A percentile compares a stretch with the other conserved stretches of the same genome.
Conservation (phyloP, 148 eudicot species). For the Rhododendron ovatum region DNA sequence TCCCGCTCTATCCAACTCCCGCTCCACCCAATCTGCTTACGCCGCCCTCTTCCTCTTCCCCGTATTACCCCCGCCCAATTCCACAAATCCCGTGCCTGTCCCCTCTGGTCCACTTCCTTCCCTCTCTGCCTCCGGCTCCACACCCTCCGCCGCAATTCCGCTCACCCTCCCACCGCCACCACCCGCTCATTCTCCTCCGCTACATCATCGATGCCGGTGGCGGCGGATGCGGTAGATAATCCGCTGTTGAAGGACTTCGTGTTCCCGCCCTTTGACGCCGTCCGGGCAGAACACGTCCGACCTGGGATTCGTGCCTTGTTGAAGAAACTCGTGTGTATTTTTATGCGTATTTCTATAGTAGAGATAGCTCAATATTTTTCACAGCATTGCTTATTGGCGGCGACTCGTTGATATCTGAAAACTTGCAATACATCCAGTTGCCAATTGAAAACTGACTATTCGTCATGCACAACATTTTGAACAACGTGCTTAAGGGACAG, state of each 20-base stretch:
- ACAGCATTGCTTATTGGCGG: too few relatives aligned
- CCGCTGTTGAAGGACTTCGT: constrained; percentile 64
- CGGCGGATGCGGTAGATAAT: constrained; percentile 23
- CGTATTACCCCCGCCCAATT: constrained; percentile 13
- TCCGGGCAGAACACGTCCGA: constrained; percentile 71
- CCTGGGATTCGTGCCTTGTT: constrained; percentile 79
- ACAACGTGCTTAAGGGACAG: background rate
- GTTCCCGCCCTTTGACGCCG: constrained; percentile 84
- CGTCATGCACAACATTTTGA: background rate
- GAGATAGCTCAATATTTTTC: too few relatives aligned
- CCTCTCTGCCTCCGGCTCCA: constrained; percentile 42
- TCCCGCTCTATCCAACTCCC: constrained; percentile 18
- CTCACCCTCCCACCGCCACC: constrained; percentile 5
- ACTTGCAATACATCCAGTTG: too few relatives aligned
- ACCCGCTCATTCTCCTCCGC: constrained; percentile 24
- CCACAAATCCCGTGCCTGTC: constrained; percentile 54
- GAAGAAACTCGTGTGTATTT: constrained; percentile 39
- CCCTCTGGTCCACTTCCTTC: constrained; percentile 83
- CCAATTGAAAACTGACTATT: too few relatives aligned
- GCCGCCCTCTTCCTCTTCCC: constrained; percentile 6
- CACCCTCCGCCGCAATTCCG: constrained; percentile 1
- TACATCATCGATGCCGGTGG: constrained; percentile 7
- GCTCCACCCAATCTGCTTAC: constrained; percentile 25
- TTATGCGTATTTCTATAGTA: background rate
- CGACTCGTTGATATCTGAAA: too few relatives aligned